Percentiles rank a stretch among this genome's conserved stretches.
Evolutionary conservation across 108 stramenopile genomes (phyloP).

Genomic region (Epithemia pelagica): DNA sequence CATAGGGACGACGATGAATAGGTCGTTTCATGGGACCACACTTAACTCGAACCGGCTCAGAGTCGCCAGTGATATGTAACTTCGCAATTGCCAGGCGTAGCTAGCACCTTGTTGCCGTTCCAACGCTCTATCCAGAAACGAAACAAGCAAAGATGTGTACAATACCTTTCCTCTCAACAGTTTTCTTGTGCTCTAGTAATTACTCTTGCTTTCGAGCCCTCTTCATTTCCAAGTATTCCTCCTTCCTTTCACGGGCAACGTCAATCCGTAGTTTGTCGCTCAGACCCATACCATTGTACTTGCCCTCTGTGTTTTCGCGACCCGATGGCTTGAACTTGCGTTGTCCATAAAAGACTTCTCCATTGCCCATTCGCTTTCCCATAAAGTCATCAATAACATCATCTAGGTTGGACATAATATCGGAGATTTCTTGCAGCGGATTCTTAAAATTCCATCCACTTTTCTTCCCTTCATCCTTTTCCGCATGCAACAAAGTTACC

Average conservation of each 20-base stretch:
- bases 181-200: too few species aligned
- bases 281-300: constrained; percentile 78
- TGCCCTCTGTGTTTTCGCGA: constrained; percentile 29
- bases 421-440: constrained; percentile 14
- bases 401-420: constrained; percentile 48
- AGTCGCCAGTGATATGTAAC: too few species aligned
- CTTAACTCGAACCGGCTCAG: too few species aligned
- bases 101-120: too few species aligned
- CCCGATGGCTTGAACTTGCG: constrained; percentile 76
- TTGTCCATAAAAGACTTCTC: constrained; percentile 58
- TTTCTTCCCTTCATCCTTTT: background rate
- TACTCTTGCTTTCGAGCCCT: background rate
- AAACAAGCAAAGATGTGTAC: too few species aligned
- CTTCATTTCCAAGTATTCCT: constrained; percentile 17
- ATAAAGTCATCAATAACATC: constrained; percentile 79
- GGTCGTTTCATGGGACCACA: too few species aligned
- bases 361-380: constrained; percentile 70
- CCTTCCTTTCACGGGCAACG: constrained; percentile 53
- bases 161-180: too few species aligned
- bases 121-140: too few species aligned
- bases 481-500: background rate
- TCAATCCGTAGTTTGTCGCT: constrained; percentile 61
- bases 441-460: background rate
- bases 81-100: too few species aligned
- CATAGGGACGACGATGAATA: too few species aligned